Percentiles rank a stretch among this genome's conserved stretches.
phyloP scores from a whole-genome alignment of 2,329 filamentous ascomycete species.

The Fulvia fulva region DNA sequence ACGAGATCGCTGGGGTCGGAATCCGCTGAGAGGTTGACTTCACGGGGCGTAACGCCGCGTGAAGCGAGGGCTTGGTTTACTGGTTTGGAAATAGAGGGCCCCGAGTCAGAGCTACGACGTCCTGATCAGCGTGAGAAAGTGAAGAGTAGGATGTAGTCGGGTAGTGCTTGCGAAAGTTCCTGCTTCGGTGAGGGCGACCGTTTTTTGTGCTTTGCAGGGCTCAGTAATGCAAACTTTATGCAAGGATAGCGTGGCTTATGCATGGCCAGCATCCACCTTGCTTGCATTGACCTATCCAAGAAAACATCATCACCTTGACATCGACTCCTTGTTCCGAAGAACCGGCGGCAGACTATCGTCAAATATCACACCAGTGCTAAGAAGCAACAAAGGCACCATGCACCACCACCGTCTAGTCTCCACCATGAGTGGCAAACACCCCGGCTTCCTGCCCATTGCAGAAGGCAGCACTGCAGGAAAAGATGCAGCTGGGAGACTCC shows the following conservation, averaged over 20 bases:
- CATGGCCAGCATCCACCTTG: neutral
- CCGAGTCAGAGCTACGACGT: slow-evolving; percentile 48
- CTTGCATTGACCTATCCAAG: neutral
- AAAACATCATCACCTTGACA: neutral
- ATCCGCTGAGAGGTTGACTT: slow-evolving; percentile 42
- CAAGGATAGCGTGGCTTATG: neutral
- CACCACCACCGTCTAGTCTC: neutral
- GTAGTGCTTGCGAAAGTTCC: slow-evolving; percentile 17
- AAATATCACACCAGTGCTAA: neutral
- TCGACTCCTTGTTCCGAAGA: neutral
- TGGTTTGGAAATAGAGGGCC: slow-evolving; percentile 44
- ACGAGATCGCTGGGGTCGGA: neutral
- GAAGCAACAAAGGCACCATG: neutral
- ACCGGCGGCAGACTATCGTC: neutral
- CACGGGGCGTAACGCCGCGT: slow-evolving; percentile 43
- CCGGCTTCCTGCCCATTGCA: neutral
- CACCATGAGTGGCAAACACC: neutral
- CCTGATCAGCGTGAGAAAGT: slow-evolving; percentile 30
- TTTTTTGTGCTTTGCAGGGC: slow-evolving; percentile 17
- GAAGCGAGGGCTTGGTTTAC: slow-evolving; percentile 39
- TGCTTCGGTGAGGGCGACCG: slow-evolving; percentile 35
- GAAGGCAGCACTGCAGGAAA: neutral
- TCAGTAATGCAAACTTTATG: neutral
- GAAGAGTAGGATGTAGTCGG: neutral
- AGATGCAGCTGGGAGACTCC: slow-evolving; percentile 35